Conservation (phyloP, 257 asterid genomes). For the Solanum virginianum region DNA sequence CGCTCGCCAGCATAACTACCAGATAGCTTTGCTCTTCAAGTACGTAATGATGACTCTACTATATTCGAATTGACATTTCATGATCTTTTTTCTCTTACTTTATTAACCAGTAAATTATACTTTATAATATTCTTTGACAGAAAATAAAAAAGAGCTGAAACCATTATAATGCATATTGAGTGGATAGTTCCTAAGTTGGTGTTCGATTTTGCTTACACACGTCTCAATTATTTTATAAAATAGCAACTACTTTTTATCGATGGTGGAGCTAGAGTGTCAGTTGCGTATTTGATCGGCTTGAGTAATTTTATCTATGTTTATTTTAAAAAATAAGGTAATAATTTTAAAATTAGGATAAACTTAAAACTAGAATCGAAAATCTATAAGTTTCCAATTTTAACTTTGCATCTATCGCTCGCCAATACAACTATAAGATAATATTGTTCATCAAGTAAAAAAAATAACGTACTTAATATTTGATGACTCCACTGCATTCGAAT, state of each 20-base stretch:
- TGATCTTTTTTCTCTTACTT: not conserved
- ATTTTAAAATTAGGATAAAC: not conserved
- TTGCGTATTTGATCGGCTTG: rapidly evolving
- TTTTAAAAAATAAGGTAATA: not conserved
- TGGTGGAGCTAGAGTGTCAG: not conserved
- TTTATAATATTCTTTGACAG: not conserved
- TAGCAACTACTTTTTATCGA: not conserved
- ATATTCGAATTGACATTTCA: not conserved
- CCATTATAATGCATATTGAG: not conserved
- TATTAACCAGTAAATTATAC: not conserved
- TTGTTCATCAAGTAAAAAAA: not conserved
- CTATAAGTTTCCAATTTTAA: not conserved
- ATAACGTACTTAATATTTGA: not conserved
- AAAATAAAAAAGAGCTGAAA: not conserved
- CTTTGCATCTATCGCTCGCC: rapidly evolving
- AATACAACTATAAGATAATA: not conserved
- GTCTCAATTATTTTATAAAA: not conserved
- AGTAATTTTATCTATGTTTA: not conserved
- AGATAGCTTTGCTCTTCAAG: not conserved
- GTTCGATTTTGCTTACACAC: rapidly evolving
- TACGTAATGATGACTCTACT: not conserved
- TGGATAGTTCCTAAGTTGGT: not conserved
- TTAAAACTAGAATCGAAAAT: not conserved
- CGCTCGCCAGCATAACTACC: not conserved
- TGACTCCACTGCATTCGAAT: not conserved